These are phyloP conservation scores for Pythium dissotocum DNA, from an alignment of 352 stramenopile species.

Conservation along the genomic window DNA sequence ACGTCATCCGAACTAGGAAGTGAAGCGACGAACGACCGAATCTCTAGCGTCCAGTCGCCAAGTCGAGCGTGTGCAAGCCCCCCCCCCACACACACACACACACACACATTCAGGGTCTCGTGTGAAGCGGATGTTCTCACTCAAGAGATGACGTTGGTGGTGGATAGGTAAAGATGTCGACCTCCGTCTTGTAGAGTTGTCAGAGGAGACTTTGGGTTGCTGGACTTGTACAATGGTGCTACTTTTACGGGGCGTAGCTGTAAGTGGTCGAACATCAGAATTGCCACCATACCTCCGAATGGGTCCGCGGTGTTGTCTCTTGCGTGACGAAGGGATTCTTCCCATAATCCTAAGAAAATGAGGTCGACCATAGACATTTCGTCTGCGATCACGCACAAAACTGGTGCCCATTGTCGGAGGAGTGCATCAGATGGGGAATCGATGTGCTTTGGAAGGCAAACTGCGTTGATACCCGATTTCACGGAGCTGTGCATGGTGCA, in stretches of 20 bases:
- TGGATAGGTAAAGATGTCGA: slow-evolving; percentile 11
- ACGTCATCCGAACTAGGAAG: too few species aligned
- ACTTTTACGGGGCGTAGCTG: slow-evolving; percentile 5
- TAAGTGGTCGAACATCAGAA: slow-evolving; percentile 18
- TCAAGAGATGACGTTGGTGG: slow-evolving; percentile 30
- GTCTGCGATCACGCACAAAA: slow-evolving; percentile 25
- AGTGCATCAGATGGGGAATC: slow-evolving; percentile 10
- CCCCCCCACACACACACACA: too few species aligned
- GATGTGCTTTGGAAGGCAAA: slow-evolving; percentile 3
- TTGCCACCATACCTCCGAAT: slow-evolving; percentile 6
- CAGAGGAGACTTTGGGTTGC: background rate
- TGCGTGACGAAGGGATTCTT: slow-evolving; percentile 23
- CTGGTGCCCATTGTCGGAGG: slow-evolving; percentile 20
- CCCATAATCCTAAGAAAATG: slow-evolving; percentile 29
- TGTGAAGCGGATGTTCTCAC: slow-evolving; percentile 26
- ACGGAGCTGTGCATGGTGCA: slow-evolving; percentile 31
- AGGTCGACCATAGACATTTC: slow-evolving; percentile 32
- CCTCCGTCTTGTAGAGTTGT: background rate
- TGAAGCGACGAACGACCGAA: too few species aligned
- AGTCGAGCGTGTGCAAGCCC: slow-evolving; percentile 18
- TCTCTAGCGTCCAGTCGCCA: slow-evolving; percentile 21
- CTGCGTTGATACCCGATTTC: slow-evolving; percentile 12
- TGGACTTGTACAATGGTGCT: slow-evolving; percentile 8
- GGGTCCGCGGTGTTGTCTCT: slow-evolving; percentile 17
- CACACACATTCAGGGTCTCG: slow-evolving; percentile 26